phyloP scores from a whole-genome alignment of 1,139 yeast genomes.

The Pichia sp. region DNA sequence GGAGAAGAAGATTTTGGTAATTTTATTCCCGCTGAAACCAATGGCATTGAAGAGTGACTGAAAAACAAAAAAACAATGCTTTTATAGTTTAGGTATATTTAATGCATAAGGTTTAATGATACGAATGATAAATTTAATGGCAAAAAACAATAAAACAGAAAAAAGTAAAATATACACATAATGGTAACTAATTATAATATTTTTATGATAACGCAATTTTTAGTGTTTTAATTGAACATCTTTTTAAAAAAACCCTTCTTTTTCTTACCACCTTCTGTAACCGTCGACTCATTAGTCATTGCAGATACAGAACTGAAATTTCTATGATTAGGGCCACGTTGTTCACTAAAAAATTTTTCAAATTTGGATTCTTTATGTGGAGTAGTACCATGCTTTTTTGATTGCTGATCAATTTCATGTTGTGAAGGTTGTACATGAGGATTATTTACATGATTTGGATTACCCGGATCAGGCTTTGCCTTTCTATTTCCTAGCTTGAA shows the following conservation, averaged over 20 bases:
- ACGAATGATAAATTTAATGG: neutral
- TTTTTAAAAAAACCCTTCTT: conserved; percentile 52
- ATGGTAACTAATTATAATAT: neutral
- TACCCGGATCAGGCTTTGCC: neutral
- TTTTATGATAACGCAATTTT: neutral
- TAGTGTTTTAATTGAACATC: conserved; percentile 40
- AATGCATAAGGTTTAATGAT: neutral
- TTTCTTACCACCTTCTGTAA: conserved; percentile 30
- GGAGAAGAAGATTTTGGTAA: conserved; percentile 31
- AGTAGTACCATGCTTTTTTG: neutral
- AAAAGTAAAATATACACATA: neutral
- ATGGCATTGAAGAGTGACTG: neutral
- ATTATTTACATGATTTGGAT: neutral
- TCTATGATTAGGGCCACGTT: conserved; percentile 14
- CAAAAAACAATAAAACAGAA: neutral
- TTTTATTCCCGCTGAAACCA: conserved; percentile 23
- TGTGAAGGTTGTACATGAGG: neutral
- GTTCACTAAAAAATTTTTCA: conserved; percentile 24
- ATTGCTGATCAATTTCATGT: neutral
- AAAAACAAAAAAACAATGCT: neutral
- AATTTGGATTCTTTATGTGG: conserved; percentile 14
- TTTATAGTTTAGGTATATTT: neutral
- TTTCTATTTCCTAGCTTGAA: conserved; percentile 5
- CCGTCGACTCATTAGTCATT: neutral
- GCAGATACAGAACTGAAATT: conserved; percentile 15